phyloP scores from a whole-genome alignment of 352 stramenopile species.

The Pythium periplocum region DNA sequence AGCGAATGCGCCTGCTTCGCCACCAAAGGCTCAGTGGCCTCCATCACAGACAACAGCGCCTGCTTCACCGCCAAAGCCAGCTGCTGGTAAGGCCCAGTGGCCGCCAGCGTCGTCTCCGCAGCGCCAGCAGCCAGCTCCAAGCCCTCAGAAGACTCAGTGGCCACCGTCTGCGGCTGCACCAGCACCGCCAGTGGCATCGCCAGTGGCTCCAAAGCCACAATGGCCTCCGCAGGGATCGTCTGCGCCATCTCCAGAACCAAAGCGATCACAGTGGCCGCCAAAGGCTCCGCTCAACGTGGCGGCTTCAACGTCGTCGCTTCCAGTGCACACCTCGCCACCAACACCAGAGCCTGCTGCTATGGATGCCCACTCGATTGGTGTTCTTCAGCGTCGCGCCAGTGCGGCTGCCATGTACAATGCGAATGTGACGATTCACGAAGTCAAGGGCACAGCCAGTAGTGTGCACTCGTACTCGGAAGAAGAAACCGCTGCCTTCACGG shows the following conservation, averaged over 20 bases:
- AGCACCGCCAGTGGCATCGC: constrained; percentile 4
- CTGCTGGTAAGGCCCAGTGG: constrained; percentile 9
- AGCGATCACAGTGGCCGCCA: constrained; percentile 48
- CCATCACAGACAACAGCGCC: constrained; percentile 6
- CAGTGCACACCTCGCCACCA: constrained; percentile 15
- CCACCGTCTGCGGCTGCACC: constrained; percentile 13
- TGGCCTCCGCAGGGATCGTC: constrained; percentile 15
- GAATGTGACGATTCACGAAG: constrained; percentile 72
- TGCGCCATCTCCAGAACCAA: constrained; percentile 16
- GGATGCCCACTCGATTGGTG: constrained; percentile 49
- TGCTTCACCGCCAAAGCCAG: constrained; percentile 5
- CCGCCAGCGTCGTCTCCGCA: constrained; percentile 4
- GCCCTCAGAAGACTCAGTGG: constrained; percentile 16
- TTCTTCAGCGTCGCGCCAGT: constrained; percentile 59
- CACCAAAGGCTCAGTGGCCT: constrained; percentile 29
- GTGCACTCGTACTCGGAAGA: constrained; percentile 89
- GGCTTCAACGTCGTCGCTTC: constrained; percentile 16
- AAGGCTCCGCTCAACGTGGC: constrained; percentile 4
- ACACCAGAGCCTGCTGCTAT: constrained; percentile 6
- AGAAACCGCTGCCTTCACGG: constrained; percentile 86
- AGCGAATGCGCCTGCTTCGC: constrained; percentile 7
- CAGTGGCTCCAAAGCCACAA: constrained; percentile 18
- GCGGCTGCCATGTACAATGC: constrained; percentile 50
- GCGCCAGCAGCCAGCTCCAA: background rate
- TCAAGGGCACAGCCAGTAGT: constrained; percentile 67